Evolutionary conservation across 176 grass and related monocot species (phyloP).

Genomic region (Triticum timopheevii): DNA sequence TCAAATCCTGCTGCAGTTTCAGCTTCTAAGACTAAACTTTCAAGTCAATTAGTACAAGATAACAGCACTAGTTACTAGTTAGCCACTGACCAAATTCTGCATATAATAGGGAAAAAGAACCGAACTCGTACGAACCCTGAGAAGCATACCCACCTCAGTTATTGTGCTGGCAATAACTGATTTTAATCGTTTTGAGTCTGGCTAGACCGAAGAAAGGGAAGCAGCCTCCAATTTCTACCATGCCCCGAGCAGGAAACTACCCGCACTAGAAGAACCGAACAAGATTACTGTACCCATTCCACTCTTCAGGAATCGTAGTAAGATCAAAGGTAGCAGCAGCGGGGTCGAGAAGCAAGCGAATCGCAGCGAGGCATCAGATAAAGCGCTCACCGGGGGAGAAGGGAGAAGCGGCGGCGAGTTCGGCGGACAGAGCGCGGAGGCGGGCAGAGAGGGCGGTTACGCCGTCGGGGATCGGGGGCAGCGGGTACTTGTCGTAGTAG

Average conservation of each 20-base stretch:
- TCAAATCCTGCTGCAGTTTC: background rate
- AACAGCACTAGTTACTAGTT: background rate
- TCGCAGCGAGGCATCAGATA: background rate
- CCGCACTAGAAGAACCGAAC: background rate
- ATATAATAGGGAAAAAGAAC: background rate
- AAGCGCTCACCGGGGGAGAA: slow-evolving; percentile 46
- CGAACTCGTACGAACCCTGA: background rate
- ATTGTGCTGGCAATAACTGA: background rate
- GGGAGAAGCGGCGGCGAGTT: slow-evolving; percentile 41
- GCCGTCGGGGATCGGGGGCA: slow-evolving; percentile 47
- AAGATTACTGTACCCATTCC: background rate
- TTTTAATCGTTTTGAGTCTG: background rate
- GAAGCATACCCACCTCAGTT: background rate
- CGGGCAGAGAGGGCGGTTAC: slow-evolving; percentile 40
- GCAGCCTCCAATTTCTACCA: background rate
- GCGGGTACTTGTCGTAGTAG: slow-evolving; percentile 88
- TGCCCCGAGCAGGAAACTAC: background rate
- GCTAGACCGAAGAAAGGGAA: slow-evolving; percentile 2
- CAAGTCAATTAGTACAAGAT: background rate
- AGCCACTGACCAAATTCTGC: background rate
- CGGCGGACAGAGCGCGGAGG: slow-evolving; percentile 51
- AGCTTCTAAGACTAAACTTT: background rate
- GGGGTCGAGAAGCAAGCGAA: slow-evolving; percentile 1
- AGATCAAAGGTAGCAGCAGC: background rate
- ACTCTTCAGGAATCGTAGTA: background rate